Conservation (phyloP, 2,329 filamentous ascomycete genomes). For the Pezicula neosporulosa region DNA sequence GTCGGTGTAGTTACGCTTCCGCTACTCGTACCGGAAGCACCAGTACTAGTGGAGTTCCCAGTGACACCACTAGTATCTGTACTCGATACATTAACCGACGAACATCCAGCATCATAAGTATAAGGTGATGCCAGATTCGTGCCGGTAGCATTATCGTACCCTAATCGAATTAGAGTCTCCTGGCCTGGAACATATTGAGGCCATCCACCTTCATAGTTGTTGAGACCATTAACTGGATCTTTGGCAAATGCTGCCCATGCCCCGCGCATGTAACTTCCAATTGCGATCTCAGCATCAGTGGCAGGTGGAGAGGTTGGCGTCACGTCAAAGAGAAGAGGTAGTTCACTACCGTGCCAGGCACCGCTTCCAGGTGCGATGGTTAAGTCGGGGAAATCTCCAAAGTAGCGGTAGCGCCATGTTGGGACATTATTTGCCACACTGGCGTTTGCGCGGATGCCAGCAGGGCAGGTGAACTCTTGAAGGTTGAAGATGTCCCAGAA, state of each 20-base stretch:
- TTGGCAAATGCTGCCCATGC: constrained; percentile 38
- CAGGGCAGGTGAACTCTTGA: constrained; percentile 31
- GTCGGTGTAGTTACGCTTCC: no score
- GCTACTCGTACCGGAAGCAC: no score
- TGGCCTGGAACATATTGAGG: constrained; percentile 5
- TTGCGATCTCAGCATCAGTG: constrained; percentile 24
- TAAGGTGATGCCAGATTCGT: constrained; percentile 9
- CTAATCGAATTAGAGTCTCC: constrained; percentile 14
- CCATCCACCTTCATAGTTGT: constrained; percentile 19
- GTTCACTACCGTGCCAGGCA: constrained; percentile 31
- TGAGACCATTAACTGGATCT: constrained; percentile 31
- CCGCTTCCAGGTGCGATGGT: constrained; percentile 26
- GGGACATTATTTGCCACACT: constrained; percentile 23
- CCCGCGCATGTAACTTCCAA: constrained; percentile 32
- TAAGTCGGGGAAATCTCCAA: constrained; percentile 33
- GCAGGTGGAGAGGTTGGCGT: constrained; percentile 10
- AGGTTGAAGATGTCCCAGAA: constrained; percentile 27
- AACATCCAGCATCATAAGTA: constrained; percentile 11
- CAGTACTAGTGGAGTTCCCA: no score
- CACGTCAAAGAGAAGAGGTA: constrained; percentile 31
- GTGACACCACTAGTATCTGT: no score
- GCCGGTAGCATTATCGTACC: constrained; percentile 15
- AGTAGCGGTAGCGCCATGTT: constrained; percentile 35
- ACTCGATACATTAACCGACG: no score
- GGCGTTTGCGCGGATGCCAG: constrained; percentile 22